These are phyloP conservation scores for Hericium erinaceus DNA, from an alignment of 768 basidiomycete species.

Conservation along the genomic window DNA sequence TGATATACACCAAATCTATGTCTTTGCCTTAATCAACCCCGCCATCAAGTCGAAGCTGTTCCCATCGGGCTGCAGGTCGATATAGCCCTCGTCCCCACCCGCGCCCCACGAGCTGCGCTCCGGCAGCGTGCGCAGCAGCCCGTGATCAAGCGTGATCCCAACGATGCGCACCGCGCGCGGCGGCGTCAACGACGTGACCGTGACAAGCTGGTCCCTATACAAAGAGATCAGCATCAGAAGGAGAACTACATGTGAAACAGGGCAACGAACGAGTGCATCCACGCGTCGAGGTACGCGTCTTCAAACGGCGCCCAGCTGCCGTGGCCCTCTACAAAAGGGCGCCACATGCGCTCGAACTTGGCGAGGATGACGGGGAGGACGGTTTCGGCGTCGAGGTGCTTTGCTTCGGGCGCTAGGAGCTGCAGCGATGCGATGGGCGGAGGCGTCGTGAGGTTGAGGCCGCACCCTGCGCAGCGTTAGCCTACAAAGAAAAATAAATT, in stretches of 20 bases:
- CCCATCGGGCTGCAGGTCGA: slow-evolving; percentile 93
- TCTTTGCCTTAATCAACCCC: slow-evolving; percentile 63
- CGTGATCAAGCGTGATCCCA: slow-evolving; percentile 83
- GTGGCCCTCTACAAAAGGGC: slow-evolving; percentile 47
- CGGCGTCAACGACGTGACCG: slow-evolving; percentile 68
- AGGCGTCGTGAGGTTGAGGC: slow-evolving; percentile 77
- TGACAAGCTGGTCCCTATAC: slow-evolving; percentile 70
- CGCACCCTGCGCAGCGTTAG: slow-evolving; percentile 54
- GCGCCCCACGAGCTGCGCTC: slow-evolving; percentile 31
- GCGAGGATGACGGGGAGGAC: slow-evolving; percentile 68
- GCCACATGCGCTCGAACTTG: slow-evolving; percentile 76
- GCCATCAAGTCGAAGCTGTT: slow-evolving; percentile 96
- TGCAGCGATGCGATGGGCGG: slow-evolving; percentile 76
- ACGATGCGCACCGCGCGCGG: slow-evolving; percentile 63
- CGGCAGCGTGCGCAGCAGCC: slow-evolving; percentile 74
- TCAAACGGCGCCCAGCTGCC: slow-evolving; percentile 80
- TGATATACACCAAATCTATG: not conserved
- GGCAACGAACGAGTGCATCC: slow-evolving; percentile 83
- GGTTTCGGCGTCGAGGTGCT: slow-evolving; percentile 56
- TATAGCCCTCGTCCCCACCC: slow-evolving; percentile 35
- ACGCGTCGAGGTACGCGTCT: slow-evolving; percentile 65
- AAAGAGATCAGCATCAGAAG: not conserved
- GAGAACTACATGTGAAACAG: not conserved
- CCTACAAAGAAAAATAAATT: not conserved
- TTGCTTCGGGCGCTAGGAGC: slow-evolving; percentile 44